A percentile compares a stretch with the other conserved stretches of the same genome.
phyloP scores from a whole-genome alignment of 78 protist species.

The Paratrimastix pyriformis region DNA sequence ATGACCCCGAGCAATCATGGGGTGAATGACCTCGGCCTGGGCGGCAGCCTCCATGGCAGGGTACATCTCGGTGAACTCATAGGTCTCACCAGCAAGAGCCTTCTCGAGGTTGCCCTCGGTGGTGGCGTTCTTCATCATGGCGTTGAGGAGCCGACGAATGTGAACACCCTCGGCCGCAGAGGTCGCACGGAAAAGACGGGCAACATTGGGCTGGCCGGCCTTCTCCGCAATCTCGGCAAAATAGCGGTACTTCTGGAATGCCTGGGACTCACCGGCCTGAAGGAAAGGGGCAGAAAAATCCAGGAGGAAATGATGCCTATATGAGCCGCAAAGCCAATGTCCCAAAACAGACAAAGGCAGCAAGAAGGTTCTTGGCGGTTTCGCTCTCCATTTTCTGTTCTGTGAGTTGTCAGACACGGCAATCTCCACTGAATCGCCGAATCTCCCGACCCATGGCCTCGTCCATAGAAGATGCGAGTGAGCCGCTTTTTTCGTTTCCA shows the following conservation, averaged over 20 bases:
- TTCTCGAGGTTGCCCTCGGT: neutral
- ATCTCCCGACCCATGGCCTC: too few relatives aligned
- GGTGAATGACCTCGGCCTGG: neutral
- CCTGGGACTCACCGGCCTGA: conserved; percentile 13
- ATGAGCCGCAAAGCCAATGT: too few relatives aligned
- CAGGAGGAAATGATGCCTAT: too few relatives aligned
- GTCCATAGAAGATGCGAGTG: too few relatives aligned
- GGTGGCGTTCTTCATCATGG: neutral
- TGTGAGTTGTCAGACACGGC: too few relatives aligned
- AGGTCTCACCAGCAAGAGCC: neutral
- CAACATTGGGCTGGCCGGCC: neutral
- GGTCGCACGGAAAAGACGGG: conserved; percentile 4
- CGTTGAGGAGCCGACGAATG: neutral
- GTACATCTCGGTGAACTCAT: conserved; percentile 9
- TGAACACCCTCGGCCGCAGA: conserved; percentile 8
- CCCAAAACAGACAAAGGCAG: too few relatives aligned
- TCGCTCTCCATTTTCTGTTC: too few relatives aligned
- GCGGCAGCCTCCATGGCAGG: neutral
- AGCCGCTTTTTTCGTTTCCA: too few relatives aligned
- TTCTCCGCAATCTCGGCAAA: conserved; percentile 11
- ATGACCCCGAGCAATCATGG: too few relatives aligned
- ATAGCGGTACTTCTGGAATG: neutral
- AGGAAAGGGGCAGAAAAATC: too few relatives aligned
- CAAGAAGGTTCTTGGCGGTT: too few relatives aligned
- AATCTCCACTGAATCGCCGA: too few relatives aligned